Base-by-base conservation (phyloP, 352 stramenopile species). In the Aphanomyces invadans region DNA sequence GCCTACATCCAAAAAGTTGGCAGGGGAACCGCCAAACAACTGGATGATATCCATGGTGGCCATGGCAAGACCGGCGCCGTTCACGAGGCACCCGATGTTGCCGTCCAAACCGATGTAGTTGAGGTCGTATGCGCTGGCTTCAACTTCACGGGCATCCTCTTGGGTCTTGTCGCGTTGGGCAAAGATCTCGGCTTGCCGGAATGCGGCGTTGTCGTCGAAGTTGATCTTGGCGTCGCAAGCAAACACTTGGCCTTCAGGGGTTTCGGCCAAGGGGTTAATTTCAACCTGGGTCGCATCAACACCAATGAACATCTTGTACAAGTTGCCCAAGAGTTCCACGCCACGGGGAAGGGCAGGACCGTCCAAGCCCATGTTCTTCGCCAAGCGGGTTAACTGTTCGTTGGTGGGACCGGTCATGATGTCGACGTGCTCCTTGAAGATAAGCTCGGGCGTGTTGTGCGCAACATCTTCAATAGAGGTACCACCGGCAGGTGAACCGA, bases 41-140 rank as follows among this genome's bases (percentile, higher is more conserved):
- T 97, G 97, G 80, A 99, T 99, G 74, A 99, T 99, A 76, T 99
- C 97, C 96, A 99, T 99, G 25, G 97, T 99, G 46, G 90, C 87
- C 97, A 99, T 99, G 71, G 97, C 97, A 39, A 99, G 80, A 74
- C 97, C 97, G 31, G 97, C 97, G 64, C 97, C 97, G 79, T 99
- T 99, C 39, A 99, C 97, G 78, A 99, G 98, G 81, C 97, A 99
- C 61, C 97, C 97, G 72, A 99, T 99, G 76, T 97, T 98, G 62
- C 97, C 96, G 73, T 97, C 93, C n/a, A 99, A 83, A 52, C 96
- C 96, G 74, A 99, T 99, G 82, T 99, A 99, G 81, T 99, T 99
- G 29, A 99, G 84, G 83, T 98, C 95, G 73, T 96, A 94, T 68
- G 97, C 92, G 46, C 79, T 85, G 45, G 92, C 91, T 70, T 96